Percentiles rank a stretch among this genome's conserved stretches.
These are phyloP conservation scores for Crotalaria pallida DNA, from an alignment of 306 rosid genomes.

Conservation along the genomic window DNA sequence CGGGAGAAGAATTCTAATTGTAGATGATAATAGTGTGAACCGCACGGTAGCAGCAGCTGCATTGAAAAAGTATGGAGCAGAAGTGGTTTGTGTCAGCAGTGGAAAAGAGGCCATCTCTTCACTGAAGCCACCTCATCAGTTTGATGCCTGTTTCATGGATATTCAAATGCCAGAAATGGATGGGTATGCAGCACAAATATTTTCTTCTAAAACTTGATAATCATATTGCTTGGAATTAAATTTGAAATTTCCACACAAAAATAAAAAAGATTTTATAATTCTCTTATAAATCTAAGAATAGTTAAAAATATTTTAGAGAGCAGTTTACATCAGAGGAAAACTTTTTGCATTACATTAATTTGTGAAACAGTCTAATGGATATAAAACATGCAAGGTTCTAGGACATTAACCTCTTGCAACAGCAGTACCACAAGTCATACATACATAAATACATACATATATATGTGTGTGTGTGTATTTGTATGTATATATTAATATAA, in stretches of 20 bases:
- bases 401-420: background rate
- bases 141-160: constrained; percentile 81
- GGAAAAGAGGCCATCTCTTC: constrained; percentile 48
- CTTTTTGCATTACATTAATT: background rate
- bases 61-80: constrained; percentile 64
- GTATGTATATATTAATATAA: background rate
- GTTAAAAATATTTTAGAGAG: background rate
- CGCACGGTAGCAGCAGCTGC: constrained; percentile 72
- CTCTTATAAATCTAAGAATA: background rate
- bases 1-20: constrained; percentile 61
- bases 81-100: constrained; percentile 51
- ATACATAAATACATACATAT: background rate
- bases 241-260: background rate
- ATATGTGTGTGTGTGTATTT: background rate
- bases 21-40: constrained; percentile 68
- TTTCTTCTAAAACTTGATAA: background rate
- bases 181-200: constrained; percentile 39
- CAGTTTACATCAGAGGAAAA: background rate
- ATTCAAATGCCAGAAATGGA: constrained; percentile 80
- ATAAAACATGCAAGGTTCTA: background rate
- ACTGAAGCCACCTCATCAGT: constrained; percentile 58
- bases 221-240: background rate
- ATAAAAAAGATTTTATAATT: background rate
- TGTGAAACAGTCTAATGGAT: constrained; percentile 7
- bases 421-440: background rate